phyloP scores from a whole-genome alignment of 1,284 basidiomycete genomes.

The Apiotrichum mycotoxinovorans region DNA sequence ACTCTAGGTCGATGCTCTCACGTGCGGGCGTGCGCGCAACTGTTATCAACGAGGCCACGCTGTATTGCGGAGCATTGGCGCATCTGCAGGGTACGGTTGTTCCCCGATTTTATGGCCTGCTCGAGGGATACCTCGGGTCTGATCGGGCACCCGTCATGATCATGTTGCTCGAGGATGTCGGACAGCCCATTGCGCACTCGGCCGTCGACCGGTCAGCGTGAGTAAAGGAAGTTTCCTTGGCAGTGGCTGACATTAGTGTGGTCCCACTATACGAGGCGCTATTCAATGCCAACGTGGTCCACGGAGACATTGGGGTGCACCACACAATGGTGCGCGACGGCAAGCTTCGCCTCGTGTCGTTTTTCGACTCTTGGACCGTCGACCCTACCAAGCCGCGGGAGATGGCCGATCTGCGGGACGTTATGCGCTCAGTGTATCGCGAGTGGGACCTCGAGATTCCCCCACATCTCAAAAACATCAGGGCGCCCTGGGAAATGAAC shows the following conservation, averaged over 20 bases:
- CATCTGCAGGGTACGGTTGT: constrained; percentile 2
- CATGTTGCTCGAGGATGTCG: constrained; percentile 8
- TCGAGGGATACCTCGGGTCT: background rate
- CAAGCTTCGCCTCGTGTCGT: constrained; percentile 1
- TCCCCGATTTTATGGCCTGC: constrained; percentile 2
- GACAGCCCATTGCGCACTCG: background rate
- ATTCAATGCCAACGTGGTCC: background rate
- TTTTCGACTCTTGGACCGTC: constrained; percentile 1
- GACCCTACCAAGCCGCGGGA: constrained; percentile 2
- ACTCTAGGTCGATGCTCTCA: background rate
- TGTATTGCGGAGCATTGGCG: background rate
- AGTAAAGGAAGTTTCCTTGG: background rate
- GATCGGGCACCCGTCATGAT: background rate
- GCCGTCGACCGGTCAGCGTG: background rate
- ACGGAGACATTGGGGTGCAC: constrained; percentile 5
- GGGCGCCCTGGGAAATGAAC: constrained; percentile 2
- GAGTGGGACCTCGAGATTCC: constrained; percentile 5
- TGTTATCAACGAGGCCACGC: background rate
- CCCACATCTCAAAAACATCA: constrained; percentile 1
- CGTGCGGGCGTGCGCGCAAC: background rate
- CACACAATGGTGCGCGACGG: background rate
- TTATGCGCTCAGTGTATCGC: background rate
- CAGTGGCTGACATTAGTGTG: background rate
- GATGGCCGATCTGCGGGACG: constrained; percentile 4
- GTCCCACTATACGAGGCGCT: constrained; percentile 3